Evolutionary conservation across 768 basidiomycete species (phyloP), one percentile per base, ranked within the genome.

Genomic region (Rhodotorula toruloides): DNA sequence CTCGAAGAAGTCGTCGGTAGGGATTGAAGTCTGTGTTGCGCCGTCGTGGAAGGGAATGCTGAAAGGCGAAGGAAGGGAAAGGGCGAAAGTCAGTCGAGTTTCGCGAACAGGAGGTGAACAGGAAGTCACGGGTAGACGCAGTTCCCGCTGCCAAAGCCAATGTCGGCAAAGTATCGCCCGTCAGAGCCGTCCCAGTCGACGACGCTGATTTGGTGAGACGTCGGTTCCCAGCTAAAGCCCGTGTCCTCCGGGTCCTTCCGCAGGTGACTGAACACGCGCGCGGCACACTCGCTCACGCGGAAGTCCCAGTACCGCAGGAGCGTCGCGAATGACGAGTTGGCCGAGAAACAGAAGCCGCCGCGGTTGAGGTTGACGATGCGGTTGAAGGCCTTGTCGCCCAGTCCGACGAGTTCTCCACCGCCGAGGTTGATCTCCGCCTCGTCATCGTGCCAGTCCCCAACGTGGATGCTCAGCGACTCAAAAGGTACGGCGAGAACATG

Each of bases 261-360:
- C 44, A 57, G 50, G 16, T 57, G 31, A 11, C 17, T 22, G 48
- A 29, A 52, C 1, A 69, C 68, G 39, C 56, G 50, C 1, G 49
- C 68, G 0, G 60, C 54, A 8, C 53, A 49, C 46, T 69, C 68
- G 39, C 59, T 58, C 14, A 69, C 68, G 16, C 43, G 25, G 55
- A 61, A 69, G 27, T 59, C 63, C 10, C 57, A 48, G 27, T 9
- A 29, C 4, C 68, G 39, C 37, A 69, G 19, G 2, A 69, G n/a
- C 1, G 31, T 31, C 0, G 68, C 58, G 19, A 61, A 69, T 0
- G 54, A 53, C 4, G 36, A 36, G 49, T 69, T 69, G 49, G 54
- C 27, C 13, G 21, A 42, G 46, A 69, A 69, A 59, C 68, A 69
- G 39, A 58, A 69, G 9, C 68, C 63, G 27, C 68, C 68, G 8